Evolutionary conservation across 2,329 filamentous ascomycete species (phyloP).

Genomic region (Alternaria alternata): DNA sequence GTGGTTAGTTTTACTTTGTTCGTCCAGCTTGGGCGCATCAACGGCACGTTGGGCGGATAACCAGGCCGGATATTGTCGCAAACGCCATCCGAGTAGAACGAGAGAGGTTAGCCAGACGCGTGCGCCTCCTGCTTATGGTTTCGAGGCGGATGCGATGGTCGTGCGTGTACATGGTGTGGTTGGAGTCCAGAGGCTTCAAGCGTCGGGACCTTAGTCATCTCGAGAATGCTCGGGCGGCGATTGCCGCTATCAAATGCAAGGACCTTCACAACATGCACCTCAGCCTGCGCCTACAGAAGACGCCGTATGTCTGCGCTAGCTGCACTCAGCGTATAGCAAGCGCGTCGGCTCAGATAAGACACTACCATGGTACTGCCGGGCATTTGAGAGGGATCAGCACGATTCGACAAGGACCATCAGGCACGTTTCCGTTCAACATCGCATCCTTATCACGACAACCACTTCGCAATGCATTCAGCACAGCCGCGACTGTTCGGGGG

Average conservation of each 20-base stretch:
- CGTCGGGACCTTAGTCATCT: conserved; percentile 25
- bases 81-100: not conserved
- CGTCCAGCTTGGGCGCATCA: not conserved
- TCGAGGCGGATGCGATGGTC: not conserved
- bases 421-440: conserved; percentile 6
- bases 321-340: conserved; percentile 33
- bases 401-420: conserved; percentile 14
- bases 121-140: not conserved
- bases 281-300: conserved; percentile 19
- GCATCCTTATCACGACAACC: not conserved
- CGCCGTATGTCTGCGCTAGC: conserved; percentile 37
- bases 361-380: not conserved
- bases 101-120: not conserved
- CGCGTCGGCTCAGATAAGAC: not conserved
- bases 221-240: conserved; percentile 11
- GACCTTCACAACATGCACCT: conserved; percentile 35
- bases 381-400: conserved; percentile 14
- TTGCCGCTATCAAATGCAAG: conserved; percentile 14
- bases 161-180: not conserved
- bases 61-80: not conserved
- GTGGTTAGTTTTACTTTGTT: conserved; percentile 4
- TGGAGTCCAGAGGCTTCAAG: not conserved
- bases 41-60: conserved; percentile 1
- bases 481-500: conserved; percentile 33
- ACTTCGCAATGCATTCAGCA: conserved; percentile 37